Base-by-base conservation (phyloP, 805 yeast species). In the Kuraishia hungarica region DNA sequence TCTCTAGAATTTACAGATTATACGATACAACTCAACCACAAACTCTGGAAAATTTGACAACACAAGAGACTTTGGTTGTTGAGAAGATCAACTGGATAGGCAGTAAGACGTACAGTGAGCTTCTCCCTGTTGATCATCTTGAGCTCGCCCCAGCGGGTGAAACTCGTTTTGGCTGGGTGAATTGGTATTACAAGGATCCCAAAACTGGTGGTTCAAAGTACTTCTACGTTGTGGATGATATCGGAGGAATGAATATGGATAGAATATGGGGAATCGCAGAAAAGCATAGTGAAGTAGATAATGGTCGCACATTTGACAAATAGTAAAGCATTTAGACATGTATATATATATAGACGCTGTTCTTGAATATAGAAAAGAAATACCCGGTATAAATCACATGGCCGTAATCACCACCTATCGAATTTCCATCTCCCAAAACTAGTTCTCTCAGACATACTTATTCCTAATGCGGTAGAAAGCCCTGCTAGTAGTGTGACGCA, bases 261-360 rank as follows among this genome's bases (percentile, higher is more conserved):
- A 72, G 96, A 54, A 69, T 89, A 4, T 86, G 96, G 93, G 90
- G 92, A 0, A 79, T 87, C n/a, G 81, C 86, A 1, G 96, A 89
- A 64, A 71, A 72, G 52, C 82, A 85, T 57, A 73, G 82, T 51
- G 89, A 85, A 0, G 72, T 87, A 11, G 78, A 86, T 61, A 85
- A 85, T 59, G 94, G 94, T 5, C 72, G 96, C 57, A 74, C 62
- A 53, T 63, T 70, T 53, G 68, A 64, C 49, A 59, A 59, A n/a
- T 52, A 51, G 46, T 56, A 17, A 35, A 35, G 17, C 15, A 35
- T 13, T 35, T 17, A 35, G n/a, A 3, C 51, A 48, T 35, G 54
- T 39, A 55, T 46, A 48, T 35, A 53, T n/a, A 35, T 6, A 13
- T 28, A 7, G 11, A n/a, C n/a, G 35, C 11, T 11, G 11, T 6